Conservation (phyloP, 2,329 filamentous ascomycete genomes). For the Cladosporium sp. region DNA sequence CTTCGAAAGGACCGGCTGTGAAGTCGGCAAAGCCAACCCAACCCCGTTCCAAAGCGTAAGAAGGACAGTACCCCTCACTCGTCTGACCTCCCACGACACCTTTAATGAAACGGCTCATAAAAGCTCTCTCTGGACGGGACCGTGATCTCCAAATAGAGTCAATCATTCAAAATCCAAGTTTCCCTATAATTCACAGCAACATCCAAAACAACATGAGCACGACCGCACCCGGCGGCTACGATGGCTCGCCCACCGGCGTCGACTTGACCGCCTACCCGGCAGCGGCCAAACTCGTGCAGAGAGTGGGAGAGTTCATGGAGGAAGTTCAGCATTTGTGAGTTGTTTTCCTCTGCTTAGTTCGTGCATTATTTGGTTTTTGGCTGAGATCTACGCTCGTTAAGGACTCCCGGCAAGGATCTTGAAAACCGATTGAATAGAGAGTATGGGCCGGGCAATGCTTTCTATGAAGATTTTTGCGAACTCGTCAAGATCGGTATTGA, state of each 20-base stretch:
- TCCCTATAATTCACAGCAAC: no score
- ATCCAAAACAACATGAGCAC: not conserved
- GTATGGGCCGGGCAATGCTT: constrained; percentile 34
- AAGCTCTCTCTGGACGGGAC: no score
- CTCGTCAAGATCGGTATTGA: constrained; percentile 31
- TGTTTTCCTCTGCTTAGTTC: not conserved
- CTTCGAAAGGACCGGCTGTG: no score
- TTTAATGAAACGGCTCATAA: no score
- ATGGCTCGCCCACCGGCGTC: constrained; percentile 22
- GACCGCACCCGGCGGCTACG: constrained; percentile 12
- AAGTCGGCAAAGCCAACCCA: no score
- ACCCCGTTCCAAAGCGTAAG: no score
- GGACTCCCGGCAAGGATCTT: constrained; percentile 34
- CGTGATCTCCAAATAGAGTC: no score
- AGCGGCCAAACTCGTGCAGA: constrained; percentile 20
- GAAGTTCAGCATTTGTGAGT: constrained; percentile 23
- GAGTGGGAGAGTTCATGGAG: constrained; percentile 22
- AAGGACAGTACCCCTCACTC: no score
- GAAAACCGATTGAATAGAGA: constrained; percentile 31
- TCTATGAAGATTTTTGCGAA: constrained; percentile 34
- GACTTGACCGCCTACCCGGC: constrained; percentile 20
- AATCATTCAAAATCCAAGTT: no score
- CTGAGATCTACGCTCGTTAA: no score
- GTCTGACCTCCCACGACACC: no score
- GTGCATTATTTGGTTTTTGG: no score